Percentiles rank a stretch among this genome's conserved stretches.
Conservation (phyloP, 108 stramenopile genomes). For the Stephanodiscus triporus region DNA sequence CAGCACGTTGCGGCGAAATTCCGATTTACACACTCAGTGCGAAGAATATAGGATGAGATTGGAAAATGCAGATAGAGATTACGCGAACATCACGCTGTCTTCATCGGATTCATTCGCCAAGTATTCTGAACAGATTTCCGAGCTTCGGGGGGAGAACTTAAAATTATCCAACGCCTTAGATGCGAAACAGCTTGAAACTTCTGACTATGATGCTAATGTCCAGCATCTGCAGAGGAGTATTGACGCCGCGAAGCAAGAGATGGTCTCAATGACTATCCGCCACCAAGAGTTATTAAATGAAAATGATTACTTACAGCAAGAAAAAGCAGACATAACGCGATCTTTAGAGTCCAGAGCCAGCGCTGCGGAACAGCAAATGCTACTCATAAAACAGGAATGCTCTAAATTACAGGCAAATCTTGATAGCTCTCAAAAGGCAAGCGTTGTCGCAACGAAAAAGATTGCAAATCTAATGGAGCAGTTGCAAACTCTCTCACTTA, state of each 20-base stretch:
- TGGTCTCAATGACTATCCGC: conserved; percentile 9
- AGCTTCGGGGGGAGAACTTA: conserved; percentile 30
- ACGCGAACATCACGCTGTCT: background rate
- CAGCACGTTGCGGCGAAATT: conserved; percentile 12
- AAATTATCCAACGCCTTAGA: conserved; percentile 27
- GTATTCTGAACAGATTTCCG: conserved; percentile 28
- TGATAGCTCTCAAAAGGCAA: conserved; percentile 15
- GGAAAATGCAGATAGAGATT: conserved; percentile 26
- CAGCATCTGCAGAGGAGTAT: conserved; percentile 22
- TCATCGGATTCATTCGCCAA: conserved; percentile 24
- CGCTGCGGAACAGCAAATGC: conserved; percentile 16
- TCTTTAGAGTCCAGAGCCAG: conserved; percentile 20
- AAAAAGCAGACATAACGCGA: conserved; percentile 19
- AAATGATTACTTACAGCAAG: conserved; percentile 14
- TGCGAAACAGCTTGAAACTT: background rate
- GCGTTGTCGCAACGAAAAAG: conserved; percentile 13
- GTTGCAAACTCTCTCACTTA: conserved; percentile 22
- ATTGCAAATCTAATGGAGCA: conserved; percentile 30
- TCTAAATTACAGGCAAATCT: conserved; percentile 15
- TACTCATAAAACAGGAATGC: conserved; percentile 14
- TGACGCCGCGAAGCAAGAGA: conserved; percentile 22
- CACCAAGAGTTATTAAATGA: conserved; percentile 21
- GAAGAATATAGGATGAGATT: conserved; percentile 29
- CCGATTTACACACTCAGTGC: conserved; percentile 19
- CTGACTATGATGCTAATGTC: background rate